Evolutionary conservation across 257 asterid species (phyloP).

Genomic region (Thymus quinquecostatus): DNA sequence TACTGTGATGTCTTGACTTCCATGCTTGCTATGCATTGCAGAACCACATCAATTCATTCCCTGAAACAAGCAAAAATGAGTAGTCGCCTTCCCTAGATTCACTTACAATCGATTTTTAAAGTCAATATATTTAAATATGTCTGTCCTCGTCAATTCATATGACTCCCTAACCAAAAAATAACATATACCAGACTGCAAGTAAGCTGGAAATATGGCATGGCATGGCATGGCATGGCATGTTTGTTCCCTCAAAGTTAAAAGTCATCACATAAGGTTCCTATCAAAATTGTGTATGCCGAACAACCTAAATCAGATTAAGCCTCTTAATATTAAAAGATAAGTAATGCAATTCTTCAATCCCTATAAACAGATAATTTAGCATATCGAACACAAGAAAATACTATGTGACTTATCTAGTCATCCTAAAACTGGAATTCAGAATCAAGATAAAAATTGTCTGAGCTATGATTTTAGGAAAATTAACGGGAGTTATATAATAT

Average conservation of each 20-base stretch:
- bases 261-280: neutral
- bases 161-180: neutral
- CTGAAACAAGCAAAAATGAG: neutral
- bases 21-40: neutral
- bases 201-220: neutral
- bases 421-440: no score
- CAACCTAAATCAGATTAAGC: constrained; percentile 57
- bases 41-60: neutral
- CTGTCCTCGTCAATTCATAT: neutral
- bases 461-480: neutral
- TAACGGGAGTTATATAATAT: neutral
- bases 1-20: no score
- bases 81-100: neutral
- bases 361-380: neutral
- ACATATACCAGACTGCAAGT: neutral
- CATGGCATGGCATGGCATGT: neutral
- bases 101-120: neutral
- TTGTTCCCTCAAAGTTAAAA: neutral
- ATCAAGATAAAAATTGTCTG: neutral
- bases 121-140: neutral
- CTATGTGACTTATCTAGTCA: no score
- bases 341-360: neutral
- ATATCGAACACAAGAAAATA: no score
- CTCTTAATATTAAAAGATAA: neutral
- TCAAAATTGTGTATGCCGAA: constrained; percentile 79